Base-by-base conservation (phyloP, 108 stramenopile species). In the Skeletonema costatum region DNA sequence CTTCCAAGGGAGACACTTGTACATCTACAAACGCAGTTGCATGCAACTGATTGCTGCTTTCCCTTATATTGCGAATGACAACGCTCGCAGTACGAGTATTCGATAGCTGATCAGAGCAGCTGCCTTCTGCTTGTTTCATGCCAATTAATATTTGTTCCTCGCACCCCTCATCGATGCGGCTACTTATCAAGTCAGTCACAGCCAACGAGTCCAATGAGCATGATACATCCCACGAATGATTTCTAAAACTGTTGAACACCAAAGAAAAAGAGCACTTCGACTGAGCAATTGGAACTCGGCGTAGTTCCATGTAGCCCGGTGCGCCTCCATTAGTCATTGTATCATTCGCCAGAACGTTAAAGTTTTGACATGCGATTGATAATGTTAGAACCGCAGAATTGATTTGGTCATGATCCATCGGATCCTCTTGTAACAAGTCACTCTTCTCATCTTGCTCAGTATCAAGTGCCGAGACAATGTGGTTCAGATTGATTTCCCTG, bases 1-100 rank as follows among this genome's bases (percentile, higher is more conserved):
- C 73, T 73, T 92, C 89, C 66, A 92, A 71, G 4, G 91, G 89
- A 32, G 74, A 66, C 11, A 92, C 63, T 11, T 75, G 81, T 11
- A 90, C 44, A 17, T 68, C 69, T 16, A 71, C 64, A 4, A 29
- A 53, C 7, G 85, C 84, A 12, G 70, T 81, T 12, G 25, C 63
- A 63, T 63, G 50, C 14, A 71, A 38, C 38, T 21, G 53, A 56
- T 25, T 56, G 25, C 25, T 56, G 53, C 9, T 29, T 56, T 56
- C 53, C 25, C 53, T 56, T 10, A 71, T 6, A 16, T 71, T 71
- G 29, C 70, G 70, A 38, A 71, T 71, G 60, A 41, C 11, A 10
- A 71, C 62, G 31, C 21, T 71, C 38, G 62, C 70, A 12, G 61
- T 41, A 16, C 48, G 68, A 14, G 31, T 48, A 68, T 35, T 7